Percentiles rank a stretch among this genome's conserved stretches.
phyloP scores from a whole-genome alignment of 139 green algal genomes.

The Coelastrella sp. region DNA sequence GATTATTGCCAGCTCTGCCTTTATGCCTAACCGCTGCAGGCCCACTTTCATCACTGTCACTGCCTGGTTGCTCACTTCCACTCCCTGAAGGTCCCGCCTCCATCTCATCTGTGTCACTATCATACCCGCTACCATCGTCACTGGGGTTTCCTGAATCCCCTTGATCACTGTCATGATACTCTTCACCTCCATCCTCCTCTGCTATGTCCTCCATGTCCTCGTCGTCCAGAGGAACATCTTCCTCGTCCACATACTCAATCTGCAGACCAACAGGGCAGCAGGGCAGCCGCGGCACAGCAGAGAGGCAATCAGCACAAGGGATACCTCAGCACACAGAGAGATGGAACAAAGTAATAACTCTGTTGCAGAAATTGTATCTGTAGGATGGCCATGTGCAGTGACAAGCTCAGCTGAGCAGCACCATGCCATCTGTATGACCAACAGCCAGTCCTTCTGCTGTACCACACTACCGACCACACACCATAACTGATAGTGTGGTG shows the following conservation, averaged over 20 bases:
- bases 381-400: too few relatives aligned
- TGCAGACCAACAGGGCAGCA: constrained; percentile 36
- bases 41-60: not conserved
- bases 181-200: constrained; percentile 35
- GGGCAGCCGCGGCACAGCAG: not conserved
- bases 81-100: not conserved
- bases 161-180: constrained; percentile 16
- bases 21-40: not conserved
- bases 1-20: not conserved
- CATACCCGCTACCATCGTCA: constrained; percentile 1
- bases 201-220: constrained; percentile 79
- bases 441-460: not conserved
- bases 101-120: not conserved
- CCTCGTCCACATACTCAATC: constrained; percentile 65
- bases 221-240: constrained; percentile 57
- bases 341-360: not conserved
- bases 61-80: not conserved
- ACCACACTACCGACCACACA: not conserved
- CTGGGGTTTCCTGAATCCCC: not conserved
- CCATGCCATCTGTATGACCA: too few relatives aligned
- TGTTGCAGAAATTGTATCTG: not conserved
- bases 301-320: not conserved
- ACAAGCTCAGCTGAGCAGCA: too few relatives aligned
- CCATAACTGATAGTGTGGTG: not conserved
- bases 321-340: not conserved